A percentile compares a stretch with the other conserved stretches of the same genome.
Evolutionary conservation across 2,329 filamentous ascomycete genomes (phyloP).

Genomic region (Talaromyces atroroseus): DNA sequence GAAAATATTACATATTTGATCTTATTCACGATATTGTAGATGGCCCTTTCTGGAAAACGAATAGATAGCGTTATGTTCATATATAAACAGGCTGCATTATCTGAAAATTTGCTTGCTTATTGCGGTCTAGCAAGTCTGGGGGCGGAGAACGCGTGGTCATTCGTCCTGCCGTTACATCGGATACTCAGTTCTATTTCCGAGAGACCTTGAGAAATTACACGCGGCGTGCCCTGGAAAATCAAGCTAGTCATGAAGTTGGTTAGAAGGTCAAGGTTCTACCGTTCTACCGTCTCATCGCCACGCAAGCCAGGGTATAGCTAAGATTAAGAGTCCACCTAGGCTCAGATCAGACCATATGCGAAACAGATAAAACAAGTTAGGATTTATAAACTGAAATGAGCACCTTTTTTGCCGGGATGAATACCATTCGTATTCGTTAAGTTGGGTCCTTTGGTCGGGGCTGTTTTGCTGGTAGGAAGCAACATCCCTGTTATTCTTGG

Average conservation of each 20-base stretch:
- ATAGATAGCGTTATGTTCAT: no score
- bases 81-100: constrained; percentile 1
- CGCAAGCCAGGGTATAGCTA: no score
- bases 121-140: background rate
- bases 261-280: background rate
- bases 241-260: background rate
- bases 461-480: background rate
- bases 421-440: no score
- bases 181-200: background rate
- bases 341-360: no score
- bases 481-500: no score
- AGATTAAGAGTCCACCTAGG: no score
- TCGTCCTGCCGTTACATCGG: background rate
- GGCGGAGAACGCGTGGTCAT: background rate
- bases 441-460: background rate
- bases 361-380: no score
- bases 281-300: background rate
- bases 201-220: background rate
- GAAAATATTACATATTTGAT: no score
- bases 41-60: no score
- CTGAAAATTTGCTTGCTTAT: background rate
- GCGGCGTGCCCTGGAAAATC: background rate
- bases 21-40: no score
- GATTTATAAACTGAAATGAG: no score
- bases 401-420: no score